A percentile compares a stretch with the other conserved stretches of the same genome.
phyloP scores from a whole-genome alignment of 306 rosid species.

The Begonia peltatifolia region DNA sequence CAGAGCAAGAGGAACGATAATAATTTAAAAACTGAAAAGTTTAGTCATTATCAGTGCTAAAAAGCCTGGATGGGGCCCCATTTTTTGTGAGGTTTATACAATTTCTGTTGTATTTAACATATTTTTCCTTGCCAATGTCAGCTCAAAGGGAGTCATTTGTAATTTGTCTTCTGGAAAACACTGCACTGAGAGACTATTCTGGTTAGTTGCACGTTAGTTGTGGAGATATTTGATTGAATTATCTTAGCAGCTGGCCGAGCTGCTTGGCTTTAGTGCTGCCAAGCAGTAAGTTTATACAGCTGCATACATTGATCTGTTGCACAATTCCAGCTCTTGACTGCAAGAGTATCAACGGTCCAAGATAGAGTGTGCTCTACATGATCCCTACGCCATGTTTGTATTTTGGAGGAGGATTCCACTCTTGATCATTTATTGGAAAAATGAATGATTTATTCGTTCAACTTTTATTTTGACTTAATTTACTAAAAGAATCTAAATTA shows the following conservation, averaged over 20 bases:
- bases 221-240: neutral
- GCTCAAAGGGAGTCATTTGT: neutral
- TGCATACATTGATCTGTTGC: slow-evolving; percentile 41
- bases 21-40: neutral
- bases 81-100: neutral
- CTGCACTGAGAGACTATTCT: neutral
- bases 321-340: slow-evolving; percentile 73
- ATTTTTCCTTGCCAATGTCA: neutral
- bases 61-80: neutral
- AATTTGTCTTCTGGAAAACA: neutral
- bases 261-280: slow-evolving; percentile 42
- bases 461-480: too few species aligned
- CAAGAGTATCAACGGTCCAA: slow-evolving; percentile 37
- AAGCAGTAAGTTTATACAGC: slow-evolving; percentile 64
- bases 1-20: slow-evolving; percentile 1
- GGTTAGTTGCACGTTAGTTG: too few species aligned
- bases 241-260: slow-evolving; percentile 67
- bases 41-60: neutral
- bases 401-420: too few species aligned
- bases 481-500: too few species aligned
- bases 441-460: too few species aligned
- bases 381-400: too few species aligned
- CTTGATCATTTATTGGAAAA: too few species aligned
- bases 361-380: slow-evolving; percentile 59
- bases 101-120: neutral